These are phyloP conservation scores for Dothideomycetes sp. DNA, from an alignment of 2,329 filamentous ascomycete species.

Conservation along the genomic window DNA sequence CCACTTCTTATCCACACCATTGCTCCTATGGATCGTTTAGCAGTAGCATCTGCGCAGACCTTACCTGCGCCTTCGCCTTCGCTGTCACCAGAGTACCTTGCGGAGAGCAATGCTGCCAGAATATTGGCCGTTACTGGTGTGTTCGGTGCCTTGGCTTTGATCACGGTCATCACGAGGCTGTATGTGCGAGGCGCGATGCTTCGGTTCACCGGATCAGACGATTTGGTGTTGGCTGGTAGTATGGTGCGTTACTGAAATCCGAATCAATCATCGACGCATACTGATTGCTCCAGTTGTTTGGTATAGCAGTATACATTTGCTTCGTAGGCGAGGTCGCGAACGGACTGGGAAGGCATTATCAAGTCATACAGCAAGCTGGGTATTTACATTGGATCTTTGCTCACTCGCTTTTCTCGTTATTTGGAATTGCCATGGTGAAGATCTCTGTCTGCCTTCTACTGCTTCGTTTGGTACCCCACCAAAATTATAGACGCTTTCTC, in stretches of 20 bases:
- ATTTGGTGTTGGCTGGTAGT: conserved; percentile 33
- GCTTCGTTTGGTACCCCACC: conserved; percentile 30
- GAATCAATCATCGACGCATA: too few relatives aligned
- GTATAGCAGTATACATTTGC: conserved; percentile 24
- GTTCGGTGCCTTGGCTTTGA: conserved; percentile 9
- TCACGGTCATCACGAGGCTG: conserved; percentile 7
- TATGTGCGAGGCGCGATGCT: conserved; percentile 35
- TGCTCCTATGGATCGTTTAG: too few relatives aligned
- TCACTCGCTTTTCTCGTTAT: conserved; percentile 36
- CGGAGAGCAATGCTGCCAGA: conserved; percentile 7
- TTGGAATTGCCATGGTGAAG: conserved; percentile 35
- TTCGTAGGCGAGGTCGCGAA: conserved; percentile 34
- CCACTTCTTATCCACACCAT: too few relatives aligned
- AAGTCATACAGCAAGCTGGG: conserved; percentile 20
- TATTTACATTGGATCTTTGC: conserved; percentile 32
- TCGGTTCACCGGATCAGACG: conserved; percentile 38
- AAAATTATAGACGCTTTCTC: conserved; percentile 29
- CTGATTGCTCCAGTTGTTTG: too few relatives aligned
- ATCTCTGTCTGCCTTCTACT: conserved; percentile 38
- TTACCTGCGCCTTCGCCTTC: too few relatives aligned
- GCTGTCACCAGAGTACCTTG: not conserved
- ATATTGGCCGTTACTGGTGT: conserved; percentile 11
- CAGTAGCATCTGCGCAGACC: too few relatives aligned
- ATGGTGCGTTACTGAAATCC: too few relatives aligned
- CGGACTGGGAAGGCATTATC: conserved; percentile 36